Evolutionary conservation across 1,284 basidiomycete species (phyloP).

Genomic region (Pseudozyma sp.): DNA sequence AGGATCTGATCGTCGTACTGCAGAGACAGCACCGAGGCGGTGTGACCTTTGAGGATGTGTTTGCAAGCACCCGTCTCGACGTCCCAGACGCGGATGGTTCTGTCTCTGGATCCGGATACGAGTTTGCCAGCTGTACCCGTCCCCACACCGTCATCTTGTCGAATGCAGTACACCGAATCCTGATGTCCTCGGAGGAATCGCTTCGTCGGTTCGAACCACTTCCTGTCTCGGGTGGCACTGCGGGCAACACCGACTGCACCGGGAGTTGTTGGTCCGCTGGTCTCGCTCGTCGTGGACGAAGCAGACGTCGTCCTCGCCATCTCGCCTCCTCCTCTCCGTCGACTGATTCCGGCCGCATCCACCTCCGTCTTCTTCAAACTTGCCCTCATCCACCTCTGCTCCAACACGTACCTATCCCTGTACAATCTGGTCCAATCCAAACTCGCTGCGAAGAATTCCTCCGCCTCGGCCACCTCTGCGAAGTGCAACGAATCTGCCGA

Average conservation of each 20-base stretch:
- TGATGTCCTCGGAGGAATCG: conserved; percentile 50
- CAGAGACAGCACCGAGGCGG: conserved; percentile 53
- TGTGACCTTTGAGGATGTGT: conserved; percentile 51
- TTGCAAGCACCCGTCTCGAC: conserved; percentile 42
- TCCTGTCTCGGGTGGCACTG: not conserved
- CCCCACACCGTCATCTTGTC: conserved; percentile 50
- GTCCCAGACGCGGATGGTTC: conserved; percentile 60
- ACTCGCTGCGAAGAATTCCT: conserved; percentile 38
- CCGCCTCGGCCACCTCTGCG: conserved; percentile 30
- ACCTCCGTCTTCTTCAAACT: conserved; percentile 3
- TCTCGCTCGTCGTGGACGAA: conserved; percentile 1
- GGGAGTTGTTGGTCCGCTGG: not conserved
- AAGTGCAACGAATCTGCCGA: conserved; percentile 20
- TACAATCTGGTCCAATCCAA: conserved; percentile 44
- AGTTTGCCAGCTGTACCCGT: conserved; percentile 44
- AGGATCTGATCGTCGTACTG: conserved; percentile 58
- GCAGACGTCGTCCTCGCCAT: conserved; percentile 15
- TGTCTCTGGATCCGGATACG: conserved; percentile 54
- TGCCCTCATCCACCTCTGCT: conserved; percentile 37
- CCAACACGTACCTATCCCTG: conserved; percentile 30
- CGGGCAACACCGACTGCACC: not conserved
- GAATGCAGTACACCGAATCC: conserved; percentile 58
- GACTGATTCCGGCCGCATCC: not conserved
- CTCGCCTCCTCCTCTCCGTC: conserved; percentile 3
- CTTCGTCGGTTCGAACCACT: conserved; percentile 36